Evolutionary conservation across 805 yeast species (phyloP), one percentile per base, ranked within the genome.

Genomic region (Yueomyces sinensis): DNA sequence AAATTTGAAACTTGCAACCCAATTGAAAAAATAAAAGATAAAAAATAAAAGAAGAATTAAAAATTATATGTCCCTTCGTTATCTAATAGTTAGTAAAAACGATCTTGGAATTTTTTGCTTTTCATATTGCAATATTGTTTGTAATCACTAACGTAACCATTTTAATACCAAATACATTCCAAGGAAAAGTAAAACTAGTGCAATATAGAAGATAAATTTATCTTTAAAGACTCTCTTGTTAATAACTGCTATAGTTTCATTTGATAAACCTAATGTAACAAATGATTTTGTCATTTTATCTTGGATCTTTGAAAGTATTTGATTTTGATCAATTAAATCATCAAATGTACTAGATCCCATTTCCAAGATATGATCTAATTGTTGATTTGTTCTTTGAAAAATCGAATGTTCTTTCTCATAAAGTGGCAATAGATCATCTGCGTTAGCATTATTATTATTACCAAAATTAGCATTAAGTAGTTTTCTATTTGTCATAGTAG

Each of bases 331-430:
- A 15, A 81, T 79, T 17, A 91, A 63, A 50, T 87, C 94, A 33
- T 82, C 93, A 43, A 84, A 72, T 2, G 95, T 83, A 32, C 70
- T 69, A 40, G 80, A 73, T 2, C 96, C 97, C 78, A 83, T 80
- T 48, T 82, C 96, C 30, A 91, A 56, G 29, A 91, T 83, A 43
- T 82, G 84, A 52, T 91, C 98, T 40, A 91, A 61, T 52, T 83
- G 94, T 36, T 75, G 75, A 29, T 81, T 75, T 0, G 94, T 86
- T 37, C 82, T 63, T 23, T 68, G 67, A 27, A 81, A 59, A 6
- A 72, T 68, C 31, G 70, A 69, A 31, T 67, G 68, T 48, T 91
- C 97, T 41, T 77, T 72, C 41, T 68, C 63, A 40, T 65, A 68
- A 48, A 73, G 31, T 7, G 58, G 49, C 17, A 51, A 27, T 2